Evolutionary conservation across 2,329 filamentous ascomycete species (phyloP).

Genomic region (Tolypocladium cylindrosporum): DNA sequence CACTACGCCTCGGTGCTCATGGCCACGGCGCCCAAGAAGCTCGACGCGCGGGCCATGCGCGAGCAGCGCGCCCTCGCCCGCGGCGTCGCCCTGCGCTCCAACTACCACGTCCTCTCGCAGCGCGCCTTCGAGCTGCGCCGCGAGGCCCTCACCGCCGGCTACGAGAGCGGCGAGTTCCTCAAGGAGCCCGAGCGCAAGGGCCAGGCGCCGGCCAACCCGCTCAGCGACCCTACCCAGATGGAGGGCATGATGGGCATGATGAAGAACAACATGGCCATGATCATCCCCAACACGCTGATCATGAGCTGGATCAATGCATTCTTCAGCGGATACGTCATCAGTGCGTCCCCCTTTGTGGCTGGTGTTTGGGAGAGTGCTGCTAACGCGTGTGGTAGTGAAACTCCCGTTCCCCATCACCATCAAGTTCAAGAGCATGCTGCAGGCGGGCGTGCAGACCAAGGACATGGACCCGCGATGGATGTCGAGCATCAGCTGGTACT

Average conservation of each 20-base stretch:
- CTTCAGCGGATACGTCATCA: constrained; percentile 95
- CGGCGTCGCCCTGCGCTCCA: constrained; percentile 73
- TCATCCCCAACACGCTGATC: constrained; percentile 95
- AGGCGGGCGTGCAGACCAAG: constrained; percentile 89
- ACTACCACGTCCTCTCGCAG: constrained; percentile 70
- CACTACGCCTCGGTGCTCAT: constrained; percentile 95
- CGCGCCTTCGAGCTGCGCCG: constrained; percentile 72
- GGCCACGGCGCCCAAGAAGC: constrained; percentile 72
- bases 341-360: constrained; percentile 35
- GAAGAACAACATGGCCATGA: constrained; percentile 99
- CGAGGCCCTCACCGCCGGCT: constrained; percentile 68
- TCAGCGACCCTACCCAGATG: constrained; percentile 93
- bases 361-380: neutral
- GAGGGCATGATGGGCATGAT: constrained; percentile 99
- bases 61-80: constrained; percentile 80
- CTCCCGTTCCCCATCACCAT: constrained; percentile 94
- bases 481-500: constrained; percentile 98
- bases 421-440: constrained; percentile 99
- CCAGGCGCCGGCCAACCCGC: constrained; percentile 83
- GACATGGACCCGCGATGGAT: constrained; percentile 98
- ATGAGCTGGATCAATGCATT: constrained; percentile 99
- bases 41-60: constrained; percentile 63
- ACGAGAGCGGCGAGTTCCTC: constrained; percentile 76
- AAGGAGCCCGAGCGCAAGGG: constrained; percentile 82
- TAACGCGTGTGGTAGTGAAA: constrained; percentile 57